Conservation (phyloP, 83 land plant species). For the Picea abies region DNA sequence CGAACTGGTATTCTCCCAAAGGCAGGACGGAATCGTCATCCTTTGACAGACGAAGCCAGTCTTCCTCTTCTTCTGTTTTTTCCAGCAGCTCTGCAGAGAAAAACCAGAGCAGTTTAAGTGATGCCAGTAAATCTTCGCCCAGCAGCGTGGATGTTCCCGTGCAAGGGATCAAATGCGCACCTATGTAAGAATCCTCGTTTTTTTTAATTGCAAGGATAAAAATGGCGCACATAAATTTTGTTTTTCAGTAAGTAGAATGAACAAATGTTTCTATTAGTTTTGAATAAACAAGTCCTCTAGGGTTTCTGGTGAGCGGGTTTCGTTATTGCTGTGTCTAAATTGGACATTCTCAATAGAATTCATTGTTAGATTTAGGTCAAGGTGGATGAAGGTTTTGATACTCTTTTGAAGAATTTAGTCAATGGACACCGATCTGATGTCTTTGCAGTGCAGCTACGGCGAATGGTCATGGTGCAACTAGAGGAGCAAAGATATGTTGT, state of each 20-base stretch:
- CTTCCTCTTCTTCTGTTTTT: neutral
- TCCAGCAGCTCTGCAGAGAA: neutral
- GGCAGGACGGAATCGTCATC: neutral
- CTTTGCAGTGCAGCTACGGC: neutral
- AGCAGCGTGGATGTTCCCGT: neutral
- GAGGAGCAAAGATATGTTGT: neutral
- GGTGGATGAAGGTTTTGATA: neutral
- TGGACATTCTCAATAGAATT: neutral
- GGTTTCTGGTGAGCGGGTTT: neutral
- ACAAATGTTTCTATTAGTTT: neutral
- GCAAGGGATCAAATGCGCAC: neutral
- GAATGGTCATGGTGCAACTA: constrained; percentile 1
- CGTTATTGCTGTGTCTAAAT: neutral
- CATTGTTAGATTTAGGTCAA: neutral
- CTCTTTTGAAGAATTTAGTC: constrained; percentile 7
- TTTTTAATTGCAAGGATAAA: neutral
- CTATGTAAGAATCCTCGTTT: neutral
- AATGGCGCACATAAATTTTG: neutral
- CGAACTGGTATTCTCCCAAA: constrained; percentile 7
- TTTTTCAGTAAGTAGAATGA: too few relatives aligned
- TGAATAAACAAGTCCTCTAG: neutral
- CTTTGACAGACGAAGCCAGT: constrained; percentile 1
- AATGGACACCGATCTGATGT: neutral
- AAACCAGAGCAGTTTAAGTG: constrained; percentile 7
- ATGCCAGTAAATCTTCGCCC: constrained; percentile 5